Conservation (phyloP, 1,284 basidiomycete species). For the Xerocomus nothofagi region DNA sequence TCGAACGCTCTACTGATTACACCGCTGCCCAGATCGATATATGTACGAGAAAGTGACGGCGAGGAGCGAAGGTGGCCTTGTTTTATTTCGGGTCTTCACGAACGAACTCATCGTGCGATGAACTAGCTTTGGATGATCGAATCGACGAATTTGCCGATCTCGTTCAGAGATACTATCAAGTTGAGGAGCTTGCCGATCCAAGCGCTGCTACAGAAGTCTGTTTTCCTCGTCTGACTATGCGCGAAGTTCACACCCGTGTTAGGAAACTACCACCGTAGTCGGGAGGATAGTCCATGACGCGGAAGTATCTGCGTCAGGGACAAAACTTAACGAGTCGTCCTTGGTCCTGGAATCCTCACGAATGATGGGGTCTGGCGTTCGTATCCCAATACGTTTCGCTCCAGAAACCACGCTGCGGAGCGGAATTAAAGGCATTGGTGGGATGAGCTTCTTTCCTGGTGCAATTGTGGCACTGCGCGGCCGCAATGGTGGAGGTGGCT, state of each 20-base stretch:
- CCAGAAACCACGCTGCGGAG: slow-evolving; percentile 66
- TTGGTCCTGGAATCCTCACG: slow-evolving; percentile 83
- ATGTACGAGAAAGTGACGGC: slow-evolving; percentile 91
- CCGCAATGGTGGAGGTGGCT: slow-evolving; percentile 85
- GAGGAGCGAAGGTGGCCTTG: slow-evolving; percentile 68
- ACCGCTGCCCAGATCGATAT: slow-evolving; percentile 66
- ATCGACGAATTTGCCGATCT: slow-evolving; percentile 83
- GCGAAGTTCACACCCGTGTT: slow-evolving; percentile 7
- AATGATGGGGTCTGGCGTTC: slow-evolving; percentile 68
- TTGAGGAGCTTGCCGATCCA: slow-evolving; percentile 79
- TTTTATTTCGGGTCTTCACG: neutral
- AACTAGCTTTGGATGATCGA: slow-evolving; percentile 72
- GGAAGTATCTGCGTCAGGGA: slow-evolving; percentile 48
- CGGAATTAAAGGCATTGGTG: slow-evolving; percentile 60
- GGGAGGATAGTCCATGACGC: slow-evolving; percentile 80
- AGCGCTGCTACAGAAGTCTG: slow-evolving; percentile 67
- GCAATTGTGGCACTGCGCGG: slow-evolving; percentile 88
- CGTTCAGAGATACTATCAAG: slow-evolving; percentile 65
- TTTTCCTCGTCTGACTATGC: slow-evolving; percentile 1
- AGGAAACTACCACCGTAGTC: slow-evolving; percentile 77
- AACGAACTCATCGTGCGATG: neutral
- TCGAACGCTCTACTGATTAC: slow-evolving; percentile 10
- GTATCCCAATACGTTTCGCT: slow-evolving; percentile 74
- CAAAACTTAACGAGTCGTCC: slow-evolving; percentile 74
- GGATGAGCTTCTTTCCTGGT: slow-evolving; percentile 85